These are phyloP conservation scores for Pseudopyrenochaeta lycopersici DNA, from an alignment of 2,329 filamentous ascomycete genomes.

Conservation along the genomic window DNA sequence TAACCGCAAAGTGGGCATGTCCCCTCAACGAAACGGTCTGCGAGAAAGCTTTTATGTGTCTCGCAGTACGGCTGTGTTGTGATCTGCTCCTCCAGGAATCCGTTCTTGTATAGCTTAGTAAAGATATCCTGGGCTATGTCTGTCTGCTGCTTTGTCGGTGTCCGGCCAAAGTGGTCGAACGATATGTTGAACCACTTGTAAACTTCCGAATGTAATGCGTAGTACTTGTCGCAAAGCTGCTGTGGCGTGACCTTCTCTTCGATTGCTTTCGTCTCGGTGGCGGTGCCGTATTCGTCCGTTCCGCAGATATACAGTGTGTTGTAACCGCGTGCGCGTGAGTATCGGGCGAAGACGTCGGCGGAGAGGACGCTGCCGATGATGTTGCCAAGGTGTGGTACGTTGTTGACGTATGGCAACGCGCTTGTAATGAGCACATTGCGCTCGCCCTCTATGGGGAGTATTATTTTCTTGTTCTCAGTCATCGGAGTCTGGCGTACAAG, in stretches of 20 bases:
- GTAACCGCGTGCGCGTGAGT: constrained; percentile 79
- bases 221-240: constrained; percentile 91
- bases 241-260: constrained; percentile 85
- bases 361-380: constrained; percentile 70
- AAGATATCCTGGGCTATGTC: constrained; percentile 95
- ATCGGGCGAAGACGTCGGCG: constrained; percentile 80
- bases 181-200: constrained; percentile 97
- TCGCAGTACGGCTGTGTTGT: constrained; percentile 93
- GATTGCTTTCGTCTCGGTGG: constrained; percentile 93
- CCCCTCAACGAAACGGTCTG: constrained; percentile 77
- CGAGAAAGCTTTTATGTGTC: constrained; percentile 60
- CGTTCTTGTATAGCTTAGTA: constrained; percentile 84
- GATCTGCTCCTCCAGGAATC: constrained; percentile 84
- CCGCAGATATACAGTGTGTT: constrained; percentile 88
- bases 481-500: constrained; percentile 18
- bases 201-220: constrained; percentile 86
- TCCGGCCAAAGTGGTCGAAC: constrained; percentile 95
- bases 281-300: constrained; percentile 93
- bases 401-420: constrained; percentile 86
- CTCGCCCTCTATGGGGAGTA: constrained; percentile 65
- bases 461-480: constrained; percentile 51
- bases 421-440: constrained; percentile 90
- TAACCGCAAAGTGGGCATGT: constrained; percentile 75
- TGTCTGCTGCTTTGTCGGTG: constrained; percentile 87
- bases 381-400: constrained; percentile 74